Evolutionary conservation across 1,284 basidiomycete species (phyloP), one percentile per base, ranked within the genome.

Genomic region (Moesziomyces globuligerus): DNA sequence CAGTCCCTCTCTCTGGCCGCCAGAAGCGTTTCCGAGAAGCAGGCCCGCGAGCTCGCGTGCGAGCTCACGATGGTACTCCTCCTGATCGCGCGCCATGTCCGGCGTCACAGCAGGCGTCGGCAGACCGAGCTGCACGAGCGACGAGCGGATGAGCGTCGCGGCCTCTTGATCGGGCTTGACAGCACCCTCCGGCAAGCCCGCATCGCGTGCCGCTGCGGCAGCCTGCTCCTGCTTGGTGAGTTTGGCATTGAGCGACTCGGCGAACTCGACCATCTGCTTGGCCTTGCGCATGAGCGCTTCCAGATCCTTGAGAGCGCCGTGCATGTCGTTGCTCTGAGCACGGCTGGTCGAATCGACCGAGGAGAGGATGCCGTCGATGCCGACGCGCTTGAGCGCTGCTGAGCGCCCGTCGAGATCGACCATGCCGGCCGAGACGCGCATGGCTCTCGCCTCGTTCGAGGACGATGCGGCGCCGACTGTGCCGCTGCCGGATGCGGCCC

Each of bases 221-320:
- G 57, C 58, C 23, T 60, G 82, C 20, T 89, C 86, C 15, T 87
- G 84, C 4, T 87, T 86, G 8, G 89, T 89, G 10, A 97, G 86
- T 66, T 90, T 91, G 61, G 91, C 88, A 80, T 93, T 94, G 69
- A 98, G 87, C 45, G 92, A 89, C 64, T 90, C 90, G 1, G 95
- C 94, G 25, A 97, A 87, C 38, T 88, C 88, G 51, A 86, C 94
- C 90, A 98, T 97, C 73, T 94, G 91, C 72, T 90, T 90, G 0
- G 94, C 94, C 81, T 94, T 92, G 48, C 90, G 86, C 91, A 92
- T 94, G 39, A 98, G 85, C 1, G 91, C 90, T 79, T 98, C 93
- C 23, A 98, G 86, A 79, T 98, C 95, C 72, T 89, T 87, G 47
- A 98, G 86, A 0, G 94, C 91, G 72, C 89, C 88, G 43, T 87